Evolutionary conservation across 2,329 filamentous ascomycete species (phyloP).

Genomic region (Emmonsiellopsis sp.): DNA sequence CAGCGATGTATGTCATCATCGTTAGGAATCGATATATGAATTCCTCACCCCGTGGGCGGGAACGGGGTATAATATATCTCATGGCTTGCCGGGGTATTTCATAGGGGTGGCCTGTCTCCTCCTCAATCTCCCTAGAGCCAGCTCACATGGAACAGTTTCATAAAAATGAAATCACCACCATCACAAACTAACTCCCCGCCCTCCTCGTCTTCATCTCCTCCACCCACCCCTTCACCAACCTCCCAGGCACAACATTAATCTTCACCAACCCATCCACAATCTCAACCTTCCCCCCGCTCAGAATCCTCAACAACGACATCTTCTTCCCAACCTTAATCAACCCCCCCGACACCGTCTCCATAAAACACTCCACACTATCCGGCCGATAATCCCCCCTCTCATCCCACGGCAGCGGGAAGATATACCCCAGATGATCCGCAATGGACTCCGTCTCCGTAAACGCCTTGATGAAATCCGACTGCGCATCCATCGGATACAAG

Average conservation of each 20-base stretch:
- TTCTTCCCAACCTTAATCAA: constrained; percentile 87
- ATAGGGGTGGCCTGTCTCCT: no score
- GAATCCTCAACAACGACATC: constrained; percentile 62
- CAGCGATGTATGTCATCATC: no score
- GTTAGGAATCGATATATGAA: no score
- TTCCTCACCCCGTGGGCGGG: no score
- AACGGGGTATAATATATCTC: no score
- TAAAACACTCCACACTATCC: constrained; percentile 69
- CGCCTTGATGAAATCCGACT: constrained; percentile 85
- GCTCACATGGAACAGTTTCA: no score
- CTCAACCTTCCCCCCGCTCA: constrained; percentile 69
- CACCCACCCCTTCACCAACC: constrained; percentile 64
- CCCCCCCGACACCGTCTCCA: constrained; percentile 71
- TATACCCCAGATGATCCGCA: constrained; percentile 69
- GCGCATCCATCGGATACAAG: constrained; percentile 70
- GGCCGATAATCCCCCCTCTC: constrained; percentile 53
- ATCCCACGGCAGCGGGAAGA: constrained; percentile 88
- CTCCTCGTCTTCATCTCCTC: constrained; percentile 73
- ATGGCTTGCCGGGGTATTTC: no score
- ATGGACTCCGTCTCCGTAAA: constrained; percentile 71
- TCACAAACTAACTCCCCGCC: constrained; percentile 1
- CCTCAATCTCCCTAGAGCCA: no score
- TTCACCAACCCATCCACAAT: constrained; percentile 76
- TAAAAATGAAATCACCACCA: background rate
- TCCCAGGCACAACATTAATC: constrained; percentile 71